Base-by-base conservation (phyloP, 768 basidiomycete species). In the Mycena chlorophos region DNA sequence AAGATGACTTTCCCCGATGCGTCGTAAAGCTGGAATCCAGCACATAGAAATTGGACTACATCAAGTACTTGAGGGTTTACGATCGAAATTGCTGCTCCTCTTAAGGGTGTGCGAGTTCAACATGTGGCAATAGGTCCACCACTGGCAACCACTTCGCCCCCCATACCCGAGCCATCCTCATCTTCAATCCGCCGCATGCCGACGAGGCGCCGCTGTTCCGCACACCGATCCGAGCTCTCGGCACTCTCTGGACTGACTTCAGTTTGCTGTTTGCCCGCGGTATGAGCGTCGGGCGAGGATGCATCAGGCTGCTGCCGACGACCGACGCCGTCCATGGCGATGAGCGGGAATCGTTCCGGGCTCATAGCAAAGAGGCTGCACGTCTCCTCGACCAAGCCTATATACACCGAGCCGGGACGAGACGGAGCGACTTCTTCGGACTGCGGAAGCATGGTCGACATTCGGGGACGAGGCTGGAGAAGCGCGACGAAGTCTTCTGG, bases 311-410 rank as follows among this genome's bases (percentile, higher is more conserved):
- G n/a, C n/a, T n/a, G n/a, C n/a, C n/a, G n/a, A n/a, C n/a, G n/a
- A 73, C 73, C 22, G 68, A 8, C 56, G 3, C 71, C 69, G 2
- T 83, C 78, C 63, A 92, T 91, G 4, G 82, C 84, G 56, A 96
- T 88, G 10, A 98, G 77, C 0, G 95, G 96, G 66, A 83, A 98
- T 6, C 80, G 81, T 12, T 81, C 77, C 0, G 90, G 87, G 59
- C 89, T 89, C 84, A 98, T 88, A 19, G 91, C 94, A 63, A 86
- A 96, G 1, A 97, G 76, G 38, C 88, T 89, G 2, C 80, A 84
- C 0, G 81, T 82, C 65, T 86, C 84, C 42, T 83, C 79, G 16
- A 94, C 80, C 17, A 89, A 72, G 2, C 94, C 94, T n/a, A 98
- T 85, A 67, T 89, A 97, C 1, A 93, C 93, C 0, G 83, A 79